These are phyloP conservation scores for Moesziomyces sp. DNA, from an alignment of 1,284 basidiomycete genomes.

Conservation along the genomic window DNA sequence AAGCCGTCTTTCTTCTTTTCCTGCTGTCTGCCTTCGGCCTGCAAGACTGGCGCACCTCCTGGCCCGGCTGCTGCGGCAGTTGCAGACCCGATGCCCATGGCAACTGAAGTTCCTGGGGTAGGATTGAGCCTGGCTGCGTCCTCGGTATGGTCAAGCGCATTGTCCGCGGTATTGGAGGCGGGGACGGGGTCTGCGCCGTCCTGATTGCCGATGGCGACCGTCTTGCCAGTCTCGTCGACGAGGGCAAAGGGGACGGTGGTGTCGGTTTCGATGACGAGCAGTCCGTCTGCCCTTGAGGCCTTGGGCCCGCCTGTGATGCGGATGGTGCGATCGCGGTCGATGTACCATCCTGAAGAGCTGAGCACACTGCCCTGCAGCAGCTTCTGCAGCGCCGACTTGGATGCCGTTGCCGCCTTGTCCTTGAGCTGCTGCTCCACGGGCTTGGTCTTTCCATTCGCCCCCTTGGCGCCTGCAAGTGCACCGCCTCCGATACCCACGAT, in stretches of 20 bases:
- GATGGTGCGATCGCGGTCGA: slow-evolving; percentile 54
- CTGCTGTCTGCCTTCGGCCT: slow-evolving; percentile 28
- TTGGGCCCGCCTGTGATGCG: slow-evolving; percentile 55
- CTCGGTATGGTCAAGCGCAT: slow-evolving; percentile 31
- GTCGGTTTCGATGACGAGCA: slow-evolving; percentile 58
- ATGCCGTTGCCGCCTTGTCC: slow-evolving; percentile 34
- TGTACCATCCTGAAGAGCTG: slow-evolving; percentile 61
- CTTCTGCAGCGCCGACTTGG: slow-evolving; percentile 48
- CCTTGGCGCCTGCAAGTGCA: slow-evolving; percentile 33
- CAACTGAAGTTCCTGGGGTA: slow-evolving; percentile 5
- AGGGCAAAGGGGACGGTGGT: slow-evolving; percentile 43
- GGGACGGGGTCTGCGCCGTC: slow-evolving; percentile 39
- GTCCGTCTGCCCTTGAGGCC: slow-evolving; percentile 45
- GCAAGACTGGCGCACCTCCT: slow-evolving; percentile 25
- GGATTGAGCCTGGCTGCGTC: slow-evolving; percentile 38
- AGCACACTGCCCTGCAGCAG: slow-evolving; percentile 53
- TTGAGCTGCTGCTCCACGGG: slow-evolving; percentile 40
- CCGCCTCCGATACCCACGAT: slow-evolving; percentile 58
- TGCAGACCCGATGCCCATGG: slow-evolving; percentile 27
- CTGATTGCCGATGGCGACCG: slow-evolving; percentile 45
- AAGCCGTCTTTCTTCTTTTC: slow-evolving; percentile 38
- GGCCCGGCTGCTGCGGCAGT: slow-evolving; percentile 21
- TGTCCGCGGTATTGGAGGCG: neutral
- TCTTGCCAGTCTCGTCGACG: slow-evolving; percentile 55
- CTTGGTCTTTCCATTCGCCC: slow-evolving; percentile 36